A percentile compares a stretch with the other conserved stretches of the same genome.
phyloP scores from a whole-genome alignment of 2,329 filamentous ascomycete species.

The Colletotrichum graminicola region DNA sequence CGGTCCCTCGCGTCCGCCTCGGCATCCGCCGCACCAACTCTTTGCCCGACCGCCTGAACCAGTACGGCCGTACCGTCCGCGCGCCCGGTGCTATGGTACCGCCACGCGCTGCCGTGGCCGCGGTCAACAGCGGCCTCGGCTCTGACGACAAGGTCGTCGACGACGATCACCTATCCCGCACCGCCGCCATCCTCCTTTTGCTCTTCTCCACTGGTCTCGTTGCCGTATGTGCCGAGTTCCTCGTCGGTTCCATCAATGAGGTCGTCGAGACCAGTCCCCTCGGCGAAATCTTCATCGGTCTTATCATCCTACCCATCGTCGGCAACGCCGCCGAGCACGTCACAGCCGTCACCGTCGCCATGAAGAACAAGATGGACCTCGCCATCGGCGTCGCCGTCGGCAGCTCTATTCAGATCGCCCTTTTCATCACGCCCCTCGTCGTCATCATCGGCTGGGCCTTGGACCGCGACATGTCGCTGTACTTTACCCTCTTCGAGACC shows the following conservation, averaged over 20 bases:
- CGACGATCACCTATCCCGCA: constrained; percentile 64
- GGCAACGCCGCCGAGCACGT: constrained; percentile 81
- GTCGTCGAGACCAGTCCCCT: constrained; percentile 69
- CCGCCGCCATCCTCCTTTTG: constrained; percentile 70
- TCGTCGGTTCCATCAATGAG: constrained; percentile 75
- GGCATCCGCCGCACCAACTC: constrained; percentile 81
- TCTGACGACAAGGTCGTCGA: constrained; percentile 49
- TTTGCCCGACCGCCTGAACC: constrained; percentile 75
- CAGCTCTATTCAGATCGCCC: constrained; percentile 78
- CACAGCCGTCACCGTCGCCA: constrained; percentile 76
- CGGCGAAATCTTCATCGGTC: constrained; percentile 76
- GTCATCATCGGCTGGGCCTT: constrained; percentile 80
- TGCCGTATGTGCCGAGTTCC: constrained; percentile 77
- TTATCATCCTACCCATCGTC: constrained; percentile 79
- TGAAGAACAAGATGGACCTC: constrained; percentile 82
- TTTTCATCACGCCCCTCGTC: constrained; percentile 77
- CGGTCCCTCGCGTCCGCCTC: constrained; percentile 69
- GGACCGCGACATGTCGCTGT: constrained; percentile 78
- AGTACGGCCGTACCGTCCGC: constrained; percentile 52
- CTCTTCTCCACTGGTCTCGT: constrained; percentile 74
- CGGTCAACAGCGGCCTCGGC: constrained; percentile 49
- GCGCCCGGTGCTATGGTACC: constrained; percentile 65
- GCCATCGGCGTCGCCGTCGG: constrained; percentile 80
- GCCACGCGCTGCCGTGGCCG: constrained; percentile 57
- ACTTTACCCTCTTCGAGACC: constrained; percentile 91